These are phyloP conservation scores for Amanita inopinata DNA, from an alignment of 768 basidiomycete species.

Conservation along the genomic window DNA sequence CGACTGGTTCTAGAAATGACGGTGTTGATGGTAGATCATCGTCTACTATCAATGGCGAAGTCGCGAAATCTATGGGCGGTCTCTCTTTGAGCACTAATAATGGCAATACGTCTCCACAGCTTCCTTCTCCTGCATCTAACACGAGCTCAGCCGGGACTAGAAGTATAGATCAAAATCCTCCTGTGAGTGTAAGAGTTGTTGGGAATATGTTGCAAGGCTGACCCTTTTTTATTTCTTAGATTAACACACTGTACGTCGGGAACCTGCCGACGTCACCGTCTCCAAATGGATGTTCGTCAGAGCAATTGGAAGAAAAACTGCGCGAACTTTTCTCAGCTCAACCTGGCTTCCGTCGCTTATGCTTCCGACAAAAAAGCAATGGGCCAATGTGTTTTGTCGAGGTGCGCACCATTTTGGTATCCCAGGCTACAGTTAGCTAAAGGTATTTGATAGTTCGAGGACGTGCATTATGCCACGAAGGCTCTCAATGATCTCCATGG, in stretches of 20 bases:
- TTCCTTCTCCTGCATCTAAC: slow-evolving; percentile 69
- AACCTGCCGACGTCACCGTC: slow-evolving; percentile 81
- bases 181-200: slow-evolving; percentile 37
- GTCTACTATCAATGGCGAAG: slow-evolving; percentile 19
- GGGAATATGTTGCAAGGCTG: slow-evolving; percentile 3
- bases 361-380: slow-evolving; percentile 92
- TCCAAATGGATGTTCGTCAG: slow-evolving; percentile 61
- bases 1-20: slow-evolving; percentile 17
- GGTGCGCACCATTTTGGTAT: slow-evolving; percentile 32
- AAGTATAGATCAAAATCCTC: slow-evolving; percentile 86
- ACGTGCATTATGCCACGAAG: slow-evolving; percentile 73
- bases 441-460: slow-evolving; percentile 63
- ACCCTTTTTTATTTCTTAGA: slow-evolving; percentile 29
- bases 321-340: slow-evolving; percentile 72
- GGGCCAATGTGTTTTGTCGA: slow-evolving; percentile 99
- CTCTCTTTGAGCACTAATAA: slow-evolving; percentile 44
- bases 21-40: slow-evolving; percentile 14
- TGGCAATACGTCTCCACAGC: slow-evolving; percentile 58
- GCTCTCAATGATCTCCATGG: slow-evolving; percentile 91
- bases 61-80: slow-evolving; percentile 32
- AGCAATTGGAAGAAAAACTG: slow-evolving; percentile 80
- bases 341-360: slow-evolving; percentile 84
- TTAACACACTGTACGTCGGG: slow-evolving; percentile 99
- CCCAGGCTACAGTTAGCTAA: slow-evolving; percentile 32
- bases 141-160: slow-evolving; percentile 37